Base-by-base conservation (phyloP, 495 filamentous ascomycete genomes). In the Hypoxylon crocopeplum region DNA sequence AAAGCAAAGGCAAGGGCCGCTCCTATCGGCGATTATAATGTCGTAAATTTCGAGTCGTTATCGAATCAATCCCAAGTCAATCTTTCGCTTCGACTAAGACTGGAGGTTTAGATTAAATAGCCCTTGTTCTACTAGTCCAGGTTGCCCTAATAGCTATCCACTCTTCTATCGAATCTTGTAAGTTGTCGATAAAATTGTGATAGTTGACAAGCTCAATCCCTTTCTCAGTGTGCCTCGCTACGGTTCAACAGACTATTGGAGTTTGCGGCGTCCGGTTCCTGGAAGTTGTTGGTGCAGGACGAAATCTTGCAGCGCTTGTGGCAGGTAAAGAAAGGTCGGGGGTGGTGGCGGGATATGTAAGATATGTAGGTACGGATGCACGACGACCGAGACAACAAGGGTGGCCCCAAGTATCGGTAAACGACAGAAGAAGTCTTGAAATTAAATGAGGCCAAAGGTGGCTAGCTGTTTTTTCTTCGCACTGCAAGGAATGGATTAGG, bases 331-430 rank as follows among this genome's bases (percentile, higher is more conserved):
- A 57, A 37, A 54, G 48, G 44, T 64, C 48, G 61, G 55, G 41
- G 56, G 50, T 51, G 42, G 13, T 44, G 54, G 55, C 47, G 54
- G 61, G 61, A 64, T 64, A 59, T 25, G 32, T 48, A 48, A 59
- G 47, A 39, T 50, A 48, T 64, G 61, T 58, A 64, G 62, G 62
- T 65, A 65, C 62, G 36, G 62, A 60, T 56, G 62, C 62, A 60
- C 56, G 50, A 56, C 33, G 16, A 48, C 40, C 56, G 56, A 60
- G 40, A 49, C 62, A 56, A 45, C 22, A 13, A 42, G 47, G 55
- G 54, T 56, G 54, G 51, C 46, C 47, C 41, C 19, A 22, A 24
- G 39, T 48, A 56, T 56, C 50, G 50, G 45, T 27, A 50, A 62
- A 48, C 16, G 58, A 56, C 50, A 56, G 45, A 45, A 44, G 38